A percentile compares a stretch with the other conserved stretches of the same genome.
Conservation (phyloP, 306 rosid genomes). For the Echinosophora koreensis region DNA sequence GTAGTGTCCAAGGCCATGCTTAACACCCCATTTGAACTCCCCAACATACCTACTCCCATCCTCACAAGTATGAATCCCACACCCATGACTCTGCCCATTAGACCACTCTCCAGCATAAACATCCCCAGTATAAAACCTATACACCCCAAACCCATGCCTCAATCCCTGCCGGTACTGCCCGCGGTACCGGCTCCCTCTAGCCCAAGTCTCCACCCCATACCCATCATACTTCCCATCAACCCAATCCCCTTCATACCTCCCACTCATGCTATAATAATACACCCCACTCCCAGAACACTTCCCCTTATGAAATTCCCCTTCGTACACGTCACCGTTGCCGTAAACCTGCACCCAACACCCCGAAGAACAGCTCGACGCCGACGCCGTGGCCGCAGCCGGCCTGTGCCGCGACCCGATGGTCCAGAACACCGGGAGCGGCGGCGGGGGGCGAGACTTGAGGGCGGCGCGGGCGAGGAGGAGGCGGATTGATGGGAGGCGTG, state of each 20-base stretch:
- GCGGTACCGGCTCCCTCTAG: slow-evolving; percentile 87
- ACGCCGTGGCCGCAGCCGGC: slow-evolving; percentile 53
- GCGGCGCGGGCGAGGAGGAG: slow-evolving; percentile 68
- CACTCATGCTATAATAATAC: slow-evolving; percentile 93
- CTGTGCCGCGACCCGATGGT: slow-evolving; percentile 81
- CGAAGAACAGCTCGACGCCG: slow-evolving; percentile 36
- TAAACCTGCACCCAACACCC: slow-evolving; percentile 95
- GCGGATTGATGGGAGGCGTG: slow-evolving; percentile 79
- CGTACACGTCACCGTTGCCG: slow-evolving; percentile 92
- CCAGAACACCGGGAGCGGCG: slow-evolving; percentile 90
- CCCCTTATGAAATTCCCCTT: slow-evolving; percentile 92
- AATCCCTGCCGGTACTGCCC: slow-evolving; percentile 91
- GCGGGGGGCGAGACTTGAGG: slow-evolving; percentile 47
- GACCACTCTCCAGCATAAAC: slow-evolving; percentile 96
- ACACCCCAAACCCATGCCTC: slow-evolving; percentile 89
- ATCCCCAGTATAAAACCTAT: slow-evolving; percentile 93
- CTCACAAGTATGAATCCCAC: slow-evolving; percentile 97
- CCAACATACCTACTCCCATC: slow-evolving; percentile 97
- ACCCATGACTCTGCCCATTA: slow-evolving; percentile 94
- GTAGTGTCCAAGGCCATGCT: slow-evolving; percentile 98
- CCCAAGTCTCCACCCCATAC: slow-evolving; percentile 96
- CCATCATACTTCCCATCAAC: slow-evolving; percentile 96
- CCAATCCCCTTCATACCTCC: slow-evolving; percentile 98
- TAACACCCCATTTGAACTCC: slow-evolving; percentile 97
- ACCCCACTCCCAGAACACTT: slow-evolving; percentile 96